A percentile compares a stretch with the other conserved stretches of the same genome.
Evolutionary conservation across 2,329 filamentous ascomycete species (phyloP).

Genomic region (Drechslerella dactyloides): DNA sequence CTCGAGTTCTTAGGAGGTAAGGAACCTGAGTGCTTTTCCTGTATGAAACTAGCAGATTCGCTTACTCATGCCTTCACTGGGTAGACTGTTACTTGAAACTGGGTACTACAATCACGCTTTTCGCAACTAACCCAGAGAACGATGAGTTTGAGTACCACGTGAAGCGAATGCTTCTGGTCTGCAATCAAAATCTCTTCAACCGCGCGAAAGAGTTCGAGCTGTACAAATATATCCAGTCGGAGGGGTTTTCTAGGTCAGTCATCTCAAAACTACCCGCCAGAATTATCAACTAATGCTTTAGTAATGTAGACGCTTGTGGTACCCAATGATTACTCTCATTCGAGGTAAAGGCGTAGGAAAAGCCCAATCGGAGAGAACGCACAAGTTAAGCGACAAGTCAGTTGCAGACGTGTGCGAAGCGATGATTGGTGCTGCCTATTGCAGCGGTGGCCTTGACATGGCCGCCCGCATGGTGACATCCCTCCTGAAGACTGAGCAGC

Average conservation of each 20-base stretch:
- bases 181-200: slow-evolving; percentile 87
- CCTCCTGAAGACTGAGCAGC: slow-evolving; percentile 62
- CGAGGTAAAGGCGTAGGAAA: slow-evolving; percentile 69
- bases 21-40: neutral
- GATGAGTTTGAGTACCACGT: slow-evolving; percentile 89
- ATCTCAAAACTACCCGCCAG: slow-evolving; percentile 6
- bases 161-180: slow-evolving; percentile 85
- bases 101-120: slow-evolving; percentile 85
- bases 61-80: neutral
- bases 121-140: slow-evolving; percentile 74
- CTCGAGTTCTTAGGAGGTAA: slow-evolving; percentile 79
- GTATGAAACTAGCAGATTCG: neutral
- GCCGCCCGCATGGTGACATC: slow-evolving; percentile 66
- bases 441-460: slow-evolving; percentile 66
- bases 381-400: slow-evolving; percentile 82
- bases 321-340: slow-evolving; percentile 77
- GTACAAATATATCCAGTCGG: slow-evolving; percentile 80
- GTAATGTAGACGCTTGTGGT: slow-evolving; percentile 71
- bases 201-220: slow-evolving; percentile 71
- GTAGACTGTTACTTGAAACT: slow-evolving; percentile 89
- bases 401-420: slow-evolving; percentile 95
- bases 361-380: slow-evolving; percentile 62
- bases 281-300: neutral
- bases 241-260: slow-evolving; percentile 71
- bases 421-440: slow-evolving; percentile 82